phyloP scores from a whole-genome alignment of 139 green algal species.

The Parachlorella kessleri region DNA sequence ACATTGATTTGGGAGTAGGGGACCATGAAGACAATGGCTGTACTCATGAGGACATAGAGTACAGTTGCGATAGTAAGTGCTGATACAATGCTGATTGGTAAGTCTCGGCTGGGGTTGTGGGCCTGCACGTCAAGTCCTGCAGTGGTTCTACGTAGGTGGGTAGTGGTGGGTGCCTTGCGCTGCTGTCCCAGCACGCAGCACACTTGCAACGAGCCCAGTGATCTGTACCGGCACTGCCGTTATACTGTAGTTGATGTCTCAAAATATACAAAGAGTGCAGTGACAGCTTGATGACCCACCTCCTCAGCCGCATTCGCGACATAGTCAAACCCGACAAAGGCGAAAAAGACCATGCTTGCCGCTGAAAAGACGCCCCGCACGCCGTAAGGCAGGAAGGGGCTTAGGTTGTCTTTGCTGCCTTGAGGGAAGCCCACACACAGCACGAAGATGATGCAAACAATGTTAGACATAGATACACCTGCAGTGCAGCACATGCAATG shows the following conservation, averaged over 20 bases:
- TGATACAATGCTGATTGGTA: conserved; percentile 77
- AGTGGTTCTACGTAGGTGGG: too few species aligned
- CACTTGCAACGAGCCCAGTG: too few species aligned
- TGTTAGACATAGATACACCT: conserved; percentile 52
- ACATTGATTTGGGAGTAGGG: conserved; percentile 56
- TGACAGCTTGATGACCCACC: too few species aligned
- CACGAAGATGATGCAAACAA: conserved; percentile 65
- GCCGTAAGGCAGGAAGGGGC: conserved; percentile 54
- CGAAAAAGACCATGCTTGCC: conserved; percentile 60
- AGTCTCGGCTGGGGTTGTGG: conserved; percentile 57
- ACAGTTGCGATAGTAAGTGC: conserved; percentile 62
- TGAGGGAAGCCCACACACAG: conserved; percentile 49
- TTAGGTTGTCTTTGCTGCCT: conserved; percentile 48
- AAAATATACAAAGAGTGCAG: too few species aligned
- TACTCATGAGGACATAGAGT: conserved; percentile 64
- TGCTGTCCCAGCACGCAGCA: too few species aligned
- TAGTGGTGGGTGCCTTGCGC: too few species aligned
- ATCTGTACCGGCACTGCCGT: too few species aligned
- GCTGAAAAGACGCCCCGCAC: conserved; percentile 55
- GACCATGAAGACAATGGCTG: conserved; percentile 56
- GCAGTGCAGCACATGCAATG: too few species aligned
- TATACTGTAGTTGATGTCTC: too few species aligned
- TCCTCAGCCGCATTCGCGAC: conserved; percentile 75
- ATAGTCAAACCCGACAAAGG: conserved; percentile 48
- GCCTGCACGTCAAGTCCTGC: too few species aligned